A percentile compares a stretch with the other conserved stretches of the same genome.
Evolutionary conservation across 73 alveolate genomes (phyloP).

Genomic region (Paramecium primaurelia): DNA sequence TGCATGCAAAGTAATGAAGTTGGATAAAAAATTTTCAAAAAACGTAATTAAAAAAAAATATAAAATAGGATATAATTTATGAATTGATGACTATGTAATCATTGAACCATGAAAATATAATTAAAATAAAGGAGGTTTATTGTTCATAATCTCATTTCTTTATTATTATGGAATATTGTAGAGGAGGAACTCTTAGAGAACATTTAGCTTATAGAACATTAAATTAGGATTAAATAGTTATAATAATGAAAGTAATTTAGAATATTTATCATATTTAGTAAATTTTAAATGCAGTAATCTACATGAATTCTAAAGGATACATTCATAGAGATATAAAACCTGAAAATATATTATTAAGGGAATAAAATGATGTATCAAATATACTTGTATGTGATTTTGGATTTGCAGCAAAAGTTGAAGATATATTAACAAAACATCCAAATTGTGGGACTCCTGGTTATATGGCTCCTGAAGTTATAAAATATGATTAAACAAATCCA

Average conservation of each 20-base stretch:
- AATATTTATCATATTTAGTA: background rate
- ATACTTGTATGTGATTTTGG: slow-evolving; percentile 31
- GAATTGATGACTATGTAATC: background rate
- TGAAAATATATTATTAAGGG: background rate
- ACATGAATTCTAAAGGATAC: background rate
- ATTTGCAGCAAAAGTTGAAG: background rate
- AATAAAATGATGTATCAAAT: background rate
- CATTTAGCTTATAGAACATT: background rate
- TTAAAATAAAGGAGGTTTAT: background rate
- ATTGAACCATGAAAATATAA: background rate
- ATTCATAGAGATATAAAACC: slow-evolving; percentile 51
- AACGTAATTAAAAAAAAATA: background rate
- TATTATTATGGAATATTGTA: background rate
- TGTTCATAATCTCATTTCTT: background rate
- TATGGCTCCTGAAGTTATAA: slow-evolving; percentile 37
- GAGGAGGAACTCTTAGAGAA: slow-evolving; percentile 5
- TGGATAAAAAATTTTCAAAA: background rate
- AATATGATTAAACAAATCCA: background rate
- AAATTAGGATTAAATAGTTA: background rate
- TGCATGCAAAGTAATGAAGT: background rate
- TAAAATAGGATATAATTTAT: background rate
- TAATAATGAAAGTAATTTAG: slow-evolving; percentile 2
- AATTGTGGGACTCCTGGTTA: slow-evolving; percentile 44
- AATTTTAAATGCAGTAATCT: background rate
- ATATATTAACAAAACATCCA: background rate